Evolutionary conservation across 2,329 filamentous ascomycete genomes (phyloP).

Genomic region (Aureobasidium sp.): DNA sequence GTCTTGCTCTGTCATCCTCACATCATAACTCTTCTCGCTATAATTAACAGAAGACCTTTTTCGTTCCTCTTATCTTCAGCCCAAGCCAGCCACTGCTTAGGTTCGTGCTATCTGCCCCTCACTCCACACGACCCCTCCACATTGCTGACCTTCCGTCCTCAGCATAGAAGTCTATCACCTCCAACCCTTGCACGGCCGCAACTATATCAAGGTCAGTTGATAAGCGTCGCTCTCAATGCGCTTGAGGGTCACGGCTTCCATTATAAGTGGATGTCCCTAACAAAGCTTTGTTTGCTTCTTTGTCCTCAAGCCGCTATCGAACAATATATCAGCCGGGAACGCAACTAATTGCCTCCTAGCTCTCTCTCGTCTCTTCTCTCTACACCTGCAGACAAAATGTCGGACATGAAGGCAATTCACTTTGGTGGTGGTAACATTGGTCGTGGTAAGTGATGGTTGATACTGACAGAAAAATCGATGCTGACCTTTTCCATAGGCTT

Average conservation of each 20-base stretch:
- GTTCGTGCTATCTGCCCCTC: conserved; percentile 9
- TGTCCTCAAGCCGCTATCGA: not conserved
- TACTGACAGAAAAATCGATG: not conserved
- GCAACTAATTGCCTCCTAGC: not conserved
- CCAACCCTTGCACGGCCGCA: not conserved
- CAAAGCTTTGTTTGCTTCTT: conserved; percentile 7
- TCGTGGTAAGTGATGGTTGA: conserved; percentile 31
- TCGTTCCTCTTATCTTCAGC: not conserved
- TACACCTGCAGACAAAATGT: conserved; percentile 14
- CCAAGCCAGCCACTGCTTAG: not conserved
- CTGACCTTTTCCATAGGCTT: conserved; percentile 49
- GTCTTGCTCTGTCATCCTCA: not conserved
- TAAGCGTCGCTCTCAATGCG: not conserved
- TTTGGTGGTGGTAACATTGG: conserved; percentile 50
- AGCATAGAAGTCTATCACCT: conserved; percentile 2
- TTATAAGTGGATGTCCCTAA: not conserved
- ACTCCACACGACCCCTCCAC: conserved; percentile 1
- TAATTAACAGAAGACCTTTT: not conserved
- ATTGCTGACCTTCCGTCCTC: conserved; percentile 1
- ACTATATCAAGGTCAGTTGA: conserved; percentile 5
- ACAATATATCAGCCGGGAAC: not conserved
- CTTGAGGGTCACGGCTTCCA: not conserved
- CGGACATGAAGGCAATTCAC: conserved; percentile 45
- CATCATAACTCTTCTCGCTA: not conserved
- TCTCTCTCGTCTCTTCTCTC: not conserved